phyloP scores from a whole-genome alignment of 495 filamentous ascomycete species.

The Chlorociboria aeruginascens region DNA sequence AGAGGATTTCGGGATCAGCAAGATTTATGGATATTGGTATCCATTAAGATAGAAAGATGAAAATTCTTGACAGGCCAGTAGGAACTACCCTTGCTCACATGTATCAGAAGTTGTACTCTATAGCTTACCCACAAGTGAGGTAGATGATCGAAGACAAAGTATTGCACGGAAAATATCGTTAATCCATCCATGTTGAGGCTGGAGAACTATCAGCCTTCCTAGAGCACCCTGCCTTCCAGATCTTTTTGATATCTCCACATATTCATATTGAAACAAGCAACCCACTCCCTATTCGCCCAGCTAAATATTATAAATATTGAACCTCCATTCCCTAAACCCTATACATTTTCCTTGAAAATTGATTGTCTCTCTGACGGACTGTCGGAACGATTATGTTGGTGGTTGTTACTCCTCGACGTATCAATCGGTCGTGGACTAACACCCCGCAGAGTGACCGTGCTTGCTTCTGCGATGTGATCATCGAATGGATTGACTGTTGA shows the following conservation, averaged over 20 bases:
- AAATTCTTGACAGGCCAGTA: no score
- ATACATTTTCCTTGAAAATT: conserved; percentile 40
- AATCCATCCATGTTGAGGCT: neutral
- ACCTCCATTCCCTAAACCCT: conserved; percentile 3
- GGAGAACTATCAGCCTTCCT: neutral
- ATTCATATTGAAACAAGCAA: neutral
- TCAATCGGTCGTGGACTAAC: conserved; percentile 43
- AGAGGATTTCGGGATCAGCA: no score
- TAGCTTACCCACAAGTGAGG: no score
- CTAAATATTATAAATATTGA: conserved; percentile 1
- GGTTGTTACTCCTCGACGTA: conserved; percentile 11
- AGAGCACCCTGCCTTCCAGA: neutral
- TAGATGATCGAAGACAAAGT: no score
- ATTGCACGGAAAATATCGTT: neutral
- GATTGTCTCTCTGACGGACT: conserved; percentile 29
- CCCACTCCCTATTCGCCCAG: neutral
- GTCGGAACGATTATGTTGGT: conserved; percentile 20
- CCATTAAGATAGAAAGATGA: no score
- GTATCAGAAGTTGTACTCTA: no score
- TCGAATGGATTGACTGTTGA: conserved; percentile 39
- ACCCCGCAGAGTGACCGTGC: conserved; percentile 40
- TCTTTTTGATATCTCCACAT: neutral
- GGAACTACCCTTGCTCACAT: no score
- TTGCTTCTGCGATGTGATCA: conserved; percentile 40
- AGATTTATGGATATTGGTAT: no score